Percentiles rank a stretch among this genome's conserved stretches.
Evolutionary conservation across 305 asterid genomes (phyloP).

Genomic region (Fraxinus sp.): DNA sequence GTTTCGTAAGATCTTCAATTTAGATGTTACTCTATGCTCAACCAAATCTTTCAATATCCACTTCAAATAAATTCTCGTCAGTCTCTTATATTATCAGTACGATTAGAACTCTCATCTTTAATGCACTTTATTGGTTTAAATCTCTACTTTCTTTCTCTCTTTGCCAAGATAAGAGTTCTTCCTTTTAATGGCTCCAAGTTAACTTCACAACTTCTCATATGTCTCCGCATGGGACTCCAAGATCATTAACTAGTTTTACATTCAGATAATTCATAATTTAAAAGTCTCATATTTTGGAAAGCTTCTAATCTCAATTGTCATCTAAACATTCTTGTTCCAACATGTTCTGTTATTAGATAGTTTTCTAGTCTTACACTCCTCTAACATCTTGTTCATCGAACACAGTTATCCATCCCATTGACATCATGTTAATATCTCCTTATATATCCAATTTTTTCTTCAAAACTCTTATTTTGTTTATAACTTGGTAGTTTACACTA

Average conservation of each 20-base stretch:
- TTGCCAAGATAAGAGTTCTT: not conserved
- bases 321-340: not conserved
- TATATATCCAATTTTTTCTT: not conserved
- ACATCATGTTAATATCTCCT: not conserved
- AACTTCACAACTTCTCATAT: not conserved
- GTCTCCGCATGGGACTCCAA: not conserved
- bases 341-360: not conserved
- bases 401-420: not conserved
- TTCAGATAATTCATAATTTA: not conserved
- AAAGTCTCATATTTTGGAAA: not conserved
- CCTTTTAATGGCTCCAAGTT: not conserved
- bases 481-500: not conserved
- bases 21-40: not conserved
- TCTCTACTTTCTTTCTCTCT: not conserved
- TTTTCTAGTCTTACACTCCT: not conserved
- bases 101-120: not conserved
- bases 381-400: not conserved
- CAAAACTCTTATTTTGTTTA: not conserved
- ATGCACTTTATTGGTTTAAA: not conserved
- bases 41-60: not conserved
- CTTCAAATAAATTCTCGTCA: not conserved
- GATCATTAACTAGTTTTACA: not conserved
- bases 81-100: not conserved
- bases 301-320: not conserved
- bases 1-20: not conserved